Conservation (phyloP, 805 yeast genomes). For the Kluyveromyces siamensis region DNA sequence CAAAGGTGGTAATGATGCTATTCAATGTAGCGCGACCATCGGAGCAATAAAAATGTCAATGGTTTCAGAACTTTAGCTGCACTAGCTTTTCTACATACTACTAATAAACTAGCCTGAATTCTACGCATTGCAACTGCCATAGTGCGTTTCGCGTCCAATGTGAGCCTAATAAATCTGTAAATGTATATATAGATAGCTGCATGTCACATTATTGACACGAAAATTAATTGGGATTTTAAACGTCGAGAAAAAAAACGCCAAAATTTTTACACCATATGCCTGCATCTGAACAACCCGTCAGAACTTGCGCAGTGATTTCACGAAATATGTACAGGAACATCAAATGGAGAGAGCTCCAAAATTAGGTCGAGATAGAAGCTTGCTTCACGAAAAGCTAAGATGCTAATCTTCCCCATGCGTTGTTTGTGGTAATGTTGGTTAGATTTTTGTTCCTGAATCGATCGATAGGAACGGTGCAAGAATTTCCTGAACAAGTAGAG, state of each 20-base stretch:
- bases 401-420: not conserved
- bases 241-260: not conserved
- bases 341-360: too few relatives aligned
- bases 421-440: not conserved
- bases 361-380: too few relatives aligned
- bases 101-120: too few relatives aligned
- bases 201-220: not conserved
- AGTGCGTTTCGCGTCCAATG: not conserved
- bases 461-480: not conserved
- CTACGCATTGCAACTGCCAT: too few relatives aligned
- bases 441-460: not conserved
- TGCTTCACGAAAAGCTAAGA: not conserved
- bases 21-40: conserved; percentile 83
- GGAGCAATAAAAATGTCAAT: conserved; percentile 63
- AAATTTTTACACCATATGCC: not conserved
- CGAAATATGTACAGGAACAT: not conserved
- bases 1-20: conserved; percentile 84
- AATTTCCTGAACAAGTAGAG: not conserved
- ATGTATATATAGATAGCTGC: too few relatives aligned
- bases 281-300: too few relatives aligned
- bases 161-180: too few relatives aligned
- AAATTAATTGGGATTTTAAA: too few relatives aligned
- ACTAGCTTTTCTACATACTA: not conserved
- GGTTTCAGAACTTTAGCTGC: conserved; percentile 23
- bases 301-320: not conserved